Conservation (phyloP, 805 yeast species). For the Pichia sporocuriosa region DNA sequence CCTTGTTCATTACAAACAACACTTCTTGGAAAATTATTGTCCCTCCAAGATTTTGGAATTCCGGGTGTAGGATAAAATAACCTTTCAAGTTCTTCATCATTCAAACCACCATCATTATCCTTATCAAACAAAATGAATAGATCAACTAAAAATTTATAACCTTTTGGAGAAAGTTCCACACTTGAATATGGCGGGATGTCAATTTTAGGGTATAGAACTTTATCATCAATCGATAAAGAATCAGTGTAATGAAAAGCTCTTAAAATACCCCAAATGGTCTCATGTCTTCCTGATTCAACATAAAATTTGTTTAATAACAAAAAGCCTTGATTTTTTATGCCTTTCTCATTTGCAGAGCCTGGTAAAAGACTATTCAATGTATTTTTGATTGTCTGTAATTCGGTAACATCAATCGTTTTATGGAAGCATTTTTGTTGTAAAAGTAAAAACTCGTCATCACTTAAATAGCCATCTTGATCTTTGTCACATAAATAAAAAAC, state of each 20-base stretch:
- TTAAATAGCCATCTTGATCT: conserved; percentile 82
- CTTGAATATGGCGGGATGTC: conserved; percentile 70
- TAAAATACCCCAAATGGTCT: conserved; percentile 93
- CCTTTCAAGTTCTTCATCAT: conserved; percentile 57
- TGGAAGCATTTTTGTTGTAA: conserved; percentile 75
- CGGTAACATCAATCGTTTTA: conserved; percentile 41
- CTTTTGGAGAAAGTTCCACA: conserved; percentile 88
- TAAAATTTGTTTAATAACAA: conserved; percentile 69
- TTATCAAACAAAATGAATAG: conserved; percentile 80
- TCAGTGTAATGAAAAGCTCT: conserved; percentile 88
- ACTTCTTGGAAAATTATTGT: conserved; percentile 76
- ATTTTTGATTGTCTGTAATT: conserved; percentile 38
- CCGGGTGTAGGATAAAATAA: conserved; percentile 92
- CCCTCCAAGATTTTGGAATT: conserved; percentile 79
- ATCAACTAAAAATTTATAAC: conserved; percentile 88
- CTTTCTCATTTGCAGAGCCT: conserved; percentile 33
- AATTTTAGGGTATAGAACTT: conserved; percentile 68
- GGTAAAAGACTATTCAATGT: conserved; percentile 26
- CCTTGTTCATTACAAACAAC: conserved; percentile 90
- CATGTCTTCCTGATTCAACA: conserved; percentile 91
- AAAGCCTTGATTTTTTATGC: conserved; percentile 71
- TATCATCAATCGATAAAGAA: conserved; percentile 77
- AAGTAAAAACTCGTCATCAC: conserved; percentile 59
- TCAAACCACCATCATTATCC: conserved; percentile 95
- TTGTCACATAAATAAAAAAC: conserved; percentile 80